phyloP scores from a whole-genome alignment of 1,139 yeast species.

The Suhomyces kunorum region DNA sequence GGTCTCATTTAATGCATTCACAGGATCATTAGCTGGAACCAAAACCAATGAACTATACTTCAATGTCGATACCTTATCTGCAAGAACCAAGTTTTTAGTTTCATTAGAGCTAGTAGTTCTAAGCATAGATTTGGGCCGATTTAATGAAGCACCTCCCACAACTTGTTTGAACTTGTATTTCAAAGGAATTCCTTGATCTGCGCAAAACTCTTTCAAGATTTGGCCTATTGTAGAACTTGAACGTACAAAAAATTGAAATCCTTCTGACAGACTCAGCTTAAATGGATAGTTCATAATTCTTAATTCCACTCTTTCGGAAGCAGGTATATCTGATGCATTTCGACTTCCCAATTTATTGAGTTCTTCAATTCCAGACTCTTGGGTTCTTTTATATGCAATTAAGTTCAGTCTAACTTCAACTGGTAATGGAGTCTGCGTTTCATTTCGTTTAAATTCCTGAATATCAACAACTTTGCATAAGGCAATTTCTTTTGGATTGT shows the following conservation, averaged over 20 bases:
- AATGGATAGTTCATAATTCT: conserved; percentile 9
- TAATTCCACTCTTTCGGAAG: conserved; percentile 2
- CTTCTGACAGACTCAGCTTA: conserved; percentile 6
- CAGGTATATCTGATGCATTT: conserved; percentile 1
- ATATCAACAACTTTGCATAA: conserved; percentile 48
- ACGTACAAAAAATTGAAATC: conserved; percentile 10
- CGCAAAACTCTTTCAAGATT: conserved; percentile 36
- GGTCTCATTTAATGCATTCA: conserved; percentile 5
- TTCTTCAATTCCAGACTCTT: neutral
- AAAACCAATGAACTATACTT: conserved; percentile 21
- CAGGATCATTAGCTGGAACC: conserved; percentile 8
- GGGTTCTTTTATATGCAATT: conserved; percentile 13
- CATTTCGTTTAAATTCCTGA: conserved; percentile 37
- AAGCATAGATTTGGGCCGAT: conserved; percentile 3
- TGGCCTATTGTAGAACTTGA: conserved; percentile 31
- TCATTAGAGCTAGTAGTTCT: neutral
- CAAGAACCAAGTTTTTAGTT: conserved; percentile 2
- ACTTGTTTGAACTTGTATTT: conserved; percentile 23
- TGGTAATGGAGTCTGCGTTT: conserved; percentile 53
- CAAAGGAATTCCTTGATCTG: conserved; percentile 25
- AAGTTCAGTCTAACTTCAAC: conserved; percentile 37
- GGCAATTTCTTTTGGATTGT: conserved; percentile 65
- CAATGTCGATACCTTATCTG: conserved; percentile 25
- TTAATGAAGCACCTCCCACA: neutral
- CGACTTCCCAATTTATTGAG: conserved; percentile 2